Conservation (phyloP, 805 yeast species). For the Candida palmyrensis region DNA sequence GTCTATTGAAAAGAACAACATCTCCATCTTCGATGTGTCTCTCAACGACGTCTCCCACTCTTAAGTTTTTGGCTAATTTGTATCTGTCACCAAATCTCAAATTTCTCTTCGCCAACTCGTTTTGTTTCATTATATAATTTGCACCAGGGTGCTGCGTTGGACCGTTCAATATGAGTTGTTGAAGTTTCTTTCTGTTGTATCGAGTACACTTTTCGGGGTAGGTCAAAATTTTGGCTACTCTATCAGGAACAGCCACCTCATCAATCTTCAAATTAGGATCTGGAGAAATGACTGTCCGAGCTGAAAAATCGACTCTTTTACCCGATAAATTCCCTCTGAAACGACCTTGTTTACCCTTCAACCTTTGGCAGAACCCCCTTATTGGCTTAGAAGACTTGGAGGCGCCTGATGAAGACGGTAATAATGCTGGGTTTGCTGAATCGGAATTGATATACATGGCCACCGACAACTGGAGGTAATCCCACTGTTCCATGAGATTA, state of each 20-base stretch:
- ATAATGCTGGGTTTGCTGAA: constrained; percentile 73
- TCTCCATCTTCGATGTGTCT: constrained; percentile 98
- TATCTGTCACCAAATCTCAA: constrained; percentile 82
- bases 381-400: constrained; percentile 67
- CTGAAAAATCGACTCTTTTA: constrained; percentile 97
- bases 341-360: constrained; percentile 98
- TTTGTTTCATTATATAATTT: constrained; percentile 76
- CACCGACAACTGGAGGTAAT: constrained; percentile 86
- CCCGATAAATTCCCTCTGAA: constrained; percentile 98
- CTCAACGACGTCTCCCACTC: constrained; percentile 90
- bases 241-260: constrained; percentile 97
- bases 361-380: constrained; percentile 93
- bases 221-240: constrained; percentile 92
- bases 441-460: constrained; percentile 98
- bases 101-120: constrained; percentile 83
- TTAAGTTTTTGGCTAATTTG: constrained; percentile 69
- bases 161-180: constrained; percentile 71
- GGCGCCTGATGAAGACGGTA: constrained; percentile 61
- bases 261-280: constrained; percentile 94
- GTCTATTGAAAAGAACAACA: constrained; percentile 91
- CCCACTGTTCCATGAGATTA: constrained; percentile 98
- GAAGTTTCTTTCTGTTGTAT: constrained; percentile 77
- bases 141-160: constrained; percentile 95
- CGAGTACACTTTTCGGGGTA: constrained; percentile 93
- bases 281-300: constrained; percentile 97